phyloP scores from a whole-genome alignment of 352 stramenopile genomes.

The Nothophytophthora sp. region DNA sequence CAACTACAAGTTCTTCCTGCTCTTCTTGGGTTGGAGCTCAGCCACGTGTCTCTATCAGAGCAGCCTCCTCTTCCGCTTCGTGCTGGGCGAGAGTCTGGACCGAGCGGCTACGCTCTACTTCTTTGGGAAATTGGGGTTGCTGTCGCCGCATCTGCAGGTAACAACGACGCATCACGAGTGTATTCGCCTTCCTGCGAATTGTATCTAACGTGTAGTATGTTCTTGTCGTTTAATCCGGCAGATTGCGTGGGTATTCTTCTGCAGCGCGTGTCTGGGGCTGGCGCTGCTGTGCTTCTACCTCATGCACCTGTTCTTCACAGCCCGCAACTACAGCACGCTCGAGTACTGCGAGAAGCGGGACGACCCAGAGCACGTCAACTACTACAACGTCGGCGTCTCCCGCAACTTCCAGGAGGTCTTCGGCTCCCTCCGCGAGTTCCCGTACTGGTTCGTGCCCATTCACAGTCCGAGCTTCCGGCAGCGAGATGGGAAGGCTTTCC shows the following conservation, averaged over 20 bases:
- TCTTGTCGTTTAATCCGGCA: conserved; percentile 11
- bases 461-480: conserved; percentile 51
- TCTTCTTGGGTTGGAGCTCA: conserved; percentile 81
- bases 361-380: conserved; percentile 78
- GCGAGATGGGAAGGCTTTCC: conserved; percentile 49
- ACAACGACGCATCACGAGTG: background rate
- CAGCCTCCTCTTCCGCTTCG: conserved; percentile 64
- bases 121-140: conserved; percentile 52
- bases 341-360: conserved; percentile 88
- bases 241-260: conserved; percentile 73
- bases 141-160: conserved; percentile 66
- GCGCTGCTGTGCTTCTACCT: conserved; percentile 77
- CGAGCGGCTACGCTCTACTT: conserved; percentile 55
- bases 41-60: conserved; percentile 70
- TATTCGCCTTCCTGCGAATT: too few relatives aligned
- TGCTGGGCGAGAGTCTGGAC: conserved; percentile 57
- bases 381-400: conserved; percentile 73
- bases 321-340: conserved; percentile 80
- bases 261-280: conserved; percentile 58
- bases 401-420: conserved; percentile 82
- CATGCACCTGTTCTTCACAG: conserved; percentile 73
- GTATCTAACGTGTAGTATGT: too few relatives aligned
- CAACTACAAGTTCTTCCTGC: conserved; percentile 91
- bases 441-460: conserved; percentile 76
- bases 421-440: conserved; percentile 54